These are phyloP conservation scores for Termitomyces titanicus DNA, from an alignment of 768 basidiomycete species.

Conservation along the genomic window DNA sequence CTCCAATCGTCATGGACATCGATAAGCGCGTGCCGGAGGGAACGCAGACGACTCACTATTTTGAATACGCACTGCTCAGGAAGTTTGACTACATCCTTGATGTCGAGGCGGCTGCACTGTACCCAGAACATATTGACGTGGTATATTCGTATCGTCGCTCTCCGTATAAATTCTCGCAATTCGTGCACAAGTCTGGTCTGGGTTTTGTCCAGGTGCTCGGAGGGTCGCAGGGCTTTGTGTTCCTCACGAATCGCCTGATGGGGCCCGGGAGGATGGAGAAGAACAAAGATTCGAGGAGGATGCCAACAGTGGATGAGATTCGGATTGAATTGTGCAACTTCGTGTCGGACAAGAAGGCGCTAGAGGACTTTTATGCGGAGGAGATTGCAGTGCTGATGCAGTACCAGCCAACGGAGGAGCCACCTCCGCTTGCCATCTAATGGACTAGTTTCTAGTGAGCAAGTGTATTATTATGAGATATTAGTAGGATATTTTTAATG, in stretches of 20 bases:
- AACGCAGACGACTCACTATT: constrained; percentile 64
- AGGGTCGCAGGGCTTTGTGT: constrained; percentile 76
- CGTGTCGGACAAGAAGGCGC: constrained; percentile 51
- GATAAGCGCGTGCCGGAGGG: constrained; percentile 67
- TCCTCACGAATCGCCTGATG: constrained; percentile 86
- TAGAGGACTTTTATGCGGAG: constrained; percentile 73
- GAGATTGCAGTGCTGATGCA: constrained; percentile 47
- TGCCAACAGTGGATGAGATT: constrained; percentile 59
- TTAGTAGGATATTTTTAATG: background rate
- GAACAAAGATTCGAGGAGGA: constrained; percentile 52
- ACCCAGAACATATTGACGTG: constrained; percentile 80
- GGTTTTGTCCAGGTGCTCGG: constrained; percentile 89
- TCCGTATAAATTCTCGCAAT: constrained; percentile 81
- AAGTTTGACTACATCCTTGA: constrained; percentile 82
- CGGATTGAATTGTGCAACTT: constrained; percentile 58
- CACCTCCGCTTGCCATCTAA: constrained; percentile 48
- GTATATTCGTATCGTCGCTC: constrained; percentile 86
- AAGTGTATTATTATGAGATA: background rate
- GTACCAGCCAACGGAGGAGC: constrained; percentile 39
- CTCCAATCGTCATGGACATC: constrained; percentile 67
- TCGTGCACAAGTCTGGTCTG: constrained; percentile 85
- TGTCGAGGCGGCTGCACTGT: constrained; percentile 73
- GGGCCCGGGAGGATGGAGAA: constrained; percentile 64
- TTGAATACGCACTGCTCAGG: constrained; percentile 74
- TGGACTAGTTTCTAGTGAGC: constrained; percentile 1